Base-by-base conservation (phyloP, 164 flowering plant species). In the Amborella trichopoda region DNA sequence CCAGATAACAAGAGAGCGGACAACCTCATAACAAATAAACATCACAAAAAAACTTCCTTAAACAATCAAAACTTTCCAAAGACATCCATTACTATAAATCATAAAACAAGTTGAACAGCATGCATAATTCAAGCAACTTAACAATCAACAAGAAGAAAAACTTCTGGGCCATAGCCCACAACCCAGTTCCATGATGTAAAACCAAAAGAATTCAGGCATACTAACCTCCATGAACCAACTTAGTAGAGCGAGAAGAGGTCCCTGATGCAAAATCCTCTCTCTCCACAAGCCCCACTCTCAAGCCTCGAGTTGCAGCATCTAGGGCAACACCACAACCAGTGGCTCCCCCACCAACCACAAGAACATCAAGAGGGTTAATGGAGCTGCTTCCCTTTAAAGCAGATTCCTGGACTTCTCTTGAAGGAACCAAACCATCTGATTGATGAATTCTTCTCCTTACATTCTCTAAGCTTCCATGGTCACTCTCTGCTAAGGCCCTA, bases 221-320 rank as follows among this genome's bases (percentile, higher is more conserved):
- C n/a, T n/a, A 30, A 82, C 97, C 97, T 79, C 97, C 99, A 56
- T 93, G 97, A 59, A 93, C 69, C 33, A 88, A 67, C 64, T 93
- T 93, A 14, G 94, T 88, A 10, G 99, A 93, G 54, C 97, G 57
- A 0, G 97, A 93, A 17, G 97, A 88, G 1, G 97, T 88, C 11
- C 97, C 99, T 2, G 94, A 77, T 3, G 99, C 60, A 69, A 93
- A 93, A 52, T 93, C 99, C 52, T 93, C 97, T 2, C 99, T 53
- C 70, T 93, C 99, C 2, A 93, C 91, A n/a, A 93, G 83, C 6
- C 99, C 99, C 33, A 88, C 94, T 17, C 85, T 76, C 6, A 93
- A 77, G 2, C 99, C 99, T 19, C 97, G 61, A 1, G 95, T 57
- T 11, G 49, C 79, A 21, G 97, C 99, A 40, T 93, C 96, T 0